phyloP scores from a whole-genome alignment of 2,329 filamentous ascomycete species.

The Diaporthe aspalathi region DNA sequence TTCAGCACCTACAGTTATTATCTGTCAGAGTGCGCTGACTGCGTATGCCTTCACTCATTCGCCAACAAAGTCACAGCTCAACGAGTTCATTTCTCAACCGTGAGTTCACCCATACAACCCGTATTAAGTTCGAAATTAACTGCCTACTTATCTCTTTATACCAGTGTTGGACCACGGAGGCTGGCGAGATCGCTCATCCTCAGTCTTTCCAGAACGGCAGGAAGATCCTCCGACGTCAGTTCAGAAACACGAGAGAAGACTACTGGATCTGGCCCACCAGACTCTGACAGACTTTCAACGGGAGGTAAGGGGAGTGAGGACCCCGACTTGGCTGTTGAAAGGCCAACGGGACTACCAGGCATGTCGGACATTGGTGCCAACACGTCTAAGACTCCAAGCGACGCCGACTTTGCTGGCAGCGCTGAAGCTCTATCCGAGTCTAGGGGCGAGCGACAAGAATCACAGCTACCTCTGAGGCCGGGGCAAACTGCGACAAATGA shows the following conservation, averaged over 20 bases:
- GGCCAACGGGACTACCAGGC: no score
- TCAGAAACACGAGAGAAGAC: not conserved
- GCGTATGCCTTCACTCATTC: constrained; percentile 17
- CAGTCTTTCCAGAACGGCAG: not conserved
- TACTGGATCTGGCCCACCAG: no score
- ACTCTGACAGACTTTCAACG: not conserved
- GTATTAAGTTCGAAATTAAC: not conserved
- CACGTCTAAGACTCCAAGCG: not conserved
- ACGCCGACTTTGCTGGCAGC: not conserved
- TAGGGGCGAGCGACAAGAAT: not conserved
- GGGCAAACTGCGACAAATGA: not conserved
- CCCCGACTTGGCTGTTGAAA: not conserved
- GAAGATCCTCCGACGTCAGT: not conserved
- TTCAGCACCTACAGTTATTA: constrained; percentile 23
- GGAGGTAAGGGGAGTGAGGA: not conserved
- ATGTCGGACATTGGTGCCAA: not conserved
- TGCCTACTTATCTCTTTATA: not conserved
- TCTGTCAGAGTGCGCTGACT: constrained; percentile 32
- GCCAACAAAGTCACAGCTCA: not conserved
- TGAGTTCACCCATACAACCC: constrained; percentile 1
- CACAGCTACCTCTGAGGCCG: not conserved
- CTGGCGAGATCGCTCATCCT: constrained; percentile 37
- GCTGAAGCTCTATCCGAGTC: not conserved
- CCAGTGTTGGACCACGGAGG: constrained; percentile 36
- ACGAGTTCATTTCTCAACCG: constrained; percentile 38